These are phyloP conservation scores for Fragilaria crotonensis DNA, from an alignment of 108 stramenopile genomes.

Conservation along the genomic window DNA sequence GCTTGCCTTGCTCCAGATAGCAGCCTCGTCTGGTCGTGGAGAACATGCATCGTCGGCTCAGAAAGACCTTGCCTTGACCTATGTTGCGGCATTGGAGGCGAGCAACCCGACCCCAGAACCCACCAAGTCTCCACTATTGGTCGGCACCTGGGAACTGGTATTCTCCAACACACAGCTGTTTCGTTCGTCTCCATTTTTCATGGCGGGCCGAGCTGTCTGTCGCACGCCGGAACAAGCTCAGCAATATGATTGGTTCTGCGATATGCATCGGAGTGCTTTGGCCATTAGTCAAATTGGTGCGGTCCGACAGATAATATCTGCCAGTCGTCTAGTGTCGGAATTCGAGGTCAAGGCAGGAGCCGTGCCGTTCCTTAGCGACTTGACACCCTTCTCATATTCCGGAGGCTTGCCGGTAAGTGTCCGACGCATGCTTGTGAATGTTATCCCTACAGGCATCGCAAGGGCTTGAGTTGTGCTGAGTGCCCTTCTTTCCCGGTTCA, in stretches of 20 bases:
- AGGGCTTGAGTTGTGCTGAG: background rate
- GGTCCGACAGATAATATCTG: constrained; percentile 67
- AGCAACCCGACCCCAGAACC: constrained; percentile 19
- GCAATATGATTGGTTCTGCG: constrained; percentile 86
- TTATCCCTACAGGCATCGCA: background rate
- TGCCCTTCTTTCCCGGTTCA: background rate
- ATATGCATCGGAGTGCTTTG: constrained; percentile 79
- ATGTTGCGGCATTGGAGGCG: constrained; percentile 38
- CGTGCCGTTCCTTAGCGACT: constrained; percentile 63
- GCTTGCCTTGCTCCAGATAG: constrained; percentile 37
- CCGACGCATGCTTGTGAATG: no score
- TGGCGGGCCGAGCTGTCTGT: constrained; percentile 79
- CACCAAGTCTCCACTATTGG: constrained; percentile 22
- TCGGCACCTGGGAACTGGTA: constrained; percentile 76
- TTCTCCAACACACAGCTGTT: constrained; percentile 74
- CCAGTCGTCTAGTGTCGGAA: constrained; percentile 44
- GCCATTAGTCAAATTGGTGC: constrained; percentile 68
- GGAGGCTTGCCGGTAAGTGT: constrained; percentile 58
- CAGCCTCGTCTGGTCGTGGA: constrained; percentile 63
- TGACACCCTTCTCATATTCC: constrained; percentile 50
- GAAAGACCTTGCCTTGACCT: constrained; percentile 27
- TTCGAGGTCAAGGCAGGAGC: constrained; percentile 81
- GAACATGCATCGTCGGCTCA: constrained; percentile 47
- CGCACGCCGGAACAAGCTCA: constrained; percentile 45
- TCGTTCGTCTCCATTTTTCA: constrained; percentile 81